These are phyloP conservation scores for Boletus barrowsii DNA, from an alignment of 768 basidiomycete genomes.

Conservation along the genomic window DNA sequence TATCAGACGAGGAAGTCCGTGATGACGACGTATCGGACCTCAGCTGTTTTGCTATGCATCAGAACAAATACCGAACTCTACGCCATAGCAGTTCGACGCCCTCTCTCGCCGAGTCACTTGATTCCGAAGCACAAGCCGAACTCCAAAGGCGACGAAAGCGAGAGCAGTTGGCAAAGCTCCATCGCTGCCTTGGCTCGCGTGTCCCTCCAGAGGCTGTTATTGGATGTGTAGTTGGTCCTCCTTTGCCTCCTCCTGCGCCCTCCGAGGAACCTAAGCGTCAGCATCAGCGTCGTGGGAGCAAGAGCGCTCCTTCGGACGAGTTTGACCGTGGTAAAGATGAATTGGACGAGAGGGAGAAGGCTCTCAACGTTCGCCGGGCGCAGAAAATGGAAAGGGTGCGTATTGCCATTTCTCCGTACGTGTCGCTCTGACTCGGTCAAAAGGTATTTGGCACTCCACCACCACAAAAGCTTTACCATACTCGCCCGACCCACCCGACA, in stretches of 20 bases:
- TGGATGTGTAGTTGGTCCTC: conserved; percentile 36
- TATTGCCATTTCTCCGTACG: background rate
- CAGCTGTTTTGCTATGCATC: conserved; percentile 28
- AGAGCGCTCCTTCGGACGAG: conserved; percentile 47
- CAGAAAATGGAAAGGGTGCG: conserved; percentile 86
- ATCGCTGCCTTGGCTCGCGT: conserved; percentile 81
- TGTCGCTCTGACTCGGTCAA: conserved; percentile 1
- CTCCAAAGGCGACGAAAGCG: conserved; percentile 66
- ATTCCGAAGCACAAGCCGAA: conserved; percentile 54
- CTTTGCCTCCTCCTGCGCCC: conserved; percentile 31
- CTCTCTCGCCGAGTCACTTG: conserved; percentile 47
- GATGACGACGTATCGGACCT: conserved; percentile 34
- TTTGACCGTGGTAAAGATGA: conserved; percentile 67
- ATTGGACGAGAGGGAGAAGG: conserved; percentile 70
- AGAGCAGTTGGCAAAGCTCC: conserved; percentile 75
- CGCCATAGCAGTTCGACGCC: conserved; percentile 39
- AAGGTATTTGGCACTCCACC: conserved; percentile 83
- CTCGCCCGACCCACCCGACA: conserved; percentile 46
- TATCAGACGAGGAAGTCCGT: conserved; percentile 57
- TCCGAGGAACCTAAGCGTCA: conserved; percentile 33
- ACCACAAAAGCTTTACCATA: conserved; percentile 75
- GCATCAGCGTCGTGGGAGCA: conserved; percentile 46
- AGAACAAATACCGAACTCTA: conserved; percentile 20
- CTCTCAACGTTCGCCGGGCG: conserved; percentile 73
- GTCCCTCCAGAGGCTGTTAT: conserved; percentile 70